Conservation (phyloP, 139 green algal species). For the Chlorella sp. region DNA sequence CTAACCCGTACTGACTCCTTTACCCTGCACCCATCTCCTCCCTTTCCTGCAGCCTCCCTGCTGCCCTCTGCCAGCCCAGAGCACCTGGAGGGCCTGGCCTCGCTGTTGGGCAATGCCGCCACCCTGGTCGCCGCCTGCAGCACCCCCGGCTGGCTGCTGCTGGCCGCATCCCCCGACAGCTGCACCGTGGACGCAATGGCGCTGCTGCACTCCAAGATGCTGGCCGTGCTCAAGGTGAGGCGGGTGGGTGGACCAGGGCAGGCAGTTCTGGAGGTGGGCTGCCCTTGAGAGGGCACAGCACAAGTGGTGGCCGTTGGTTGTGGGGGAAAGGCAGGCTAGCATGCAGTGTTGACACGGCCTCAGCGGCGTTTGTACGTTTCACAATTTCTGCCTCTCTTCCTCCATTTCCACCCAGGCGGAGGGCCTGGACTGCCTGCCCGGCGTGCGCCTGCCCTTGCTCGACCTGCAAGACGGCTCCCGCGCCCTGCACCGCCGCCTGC, state of each 20-base stretch:
- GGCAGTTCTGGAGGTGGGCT: neutral
- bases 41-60: neutral
- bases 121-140: neutral
- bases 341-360: too few species aligned
- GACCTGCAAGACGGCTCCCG: constrained; percentile 6
- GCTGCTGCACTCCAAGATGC: neutral
- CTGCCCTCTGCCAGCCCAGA: neutral
- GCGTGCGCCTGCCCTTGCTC: neutral
- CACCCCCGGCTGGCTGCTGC: constrained; percentile 1
- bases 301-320: neutral
- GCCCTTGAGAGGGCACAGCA: neutral
- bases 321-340: too few species aligned
- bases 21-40: neutral
- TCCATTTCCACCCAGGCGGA: neutral
- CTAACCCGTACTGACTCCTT: neutral
- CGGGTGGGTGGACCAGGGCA: neutral
- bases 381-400: neutral
- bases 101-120: neutral
- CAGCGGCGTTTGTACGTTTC: too few species aligned
- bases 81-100: neutral
- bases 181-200: neutral
- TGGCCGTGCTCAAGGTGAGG: neutral
- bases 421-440: constrained; percentile 1
- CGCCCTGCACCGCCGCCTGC: constrained; percentile 17
- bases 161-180: neutral